Evolutionary conservation across 139 green algal genomes (phyloP).

Genomic region (Chlorella sorokiniana): DNA sequence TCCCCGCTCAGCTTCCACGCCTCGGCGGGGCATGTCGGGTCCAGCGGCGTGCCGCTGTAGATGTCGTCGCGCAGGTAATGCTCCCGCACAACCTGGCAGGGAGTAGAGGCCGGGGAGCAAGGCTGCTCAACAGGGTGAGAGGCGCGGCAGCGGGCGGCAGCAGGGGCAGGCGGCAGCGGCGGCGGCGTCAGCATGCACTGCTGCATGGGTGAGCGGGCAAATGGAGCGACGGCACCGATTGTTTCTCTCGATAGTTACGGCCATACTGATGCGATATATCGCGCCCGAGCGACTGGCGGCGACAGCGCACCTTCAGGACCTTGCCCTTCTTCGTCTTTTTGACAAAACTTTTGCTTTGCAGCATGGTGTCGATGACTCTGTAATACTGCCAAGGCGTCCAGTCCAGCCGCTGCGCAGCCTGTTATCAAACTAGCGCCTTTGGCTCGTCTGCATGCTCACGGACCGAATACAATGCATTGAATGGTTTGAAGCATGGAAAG

Average conservation of each 20-base stretch:
- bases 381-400: too few species aligned
- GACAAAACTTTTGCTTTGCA: slow-evolving; percentile 82
- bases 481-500: too few species aligned
- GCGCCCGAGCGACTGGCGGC: not conserved
- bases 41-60: slow-evolving; percentile 72
- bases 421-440: too few species aligned
- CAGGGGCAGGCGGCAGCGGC: not conserved
- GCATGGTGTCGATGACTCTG: slow-evolving; percentile 48
- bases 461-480: too few species aligned
- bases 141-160: not conserved
- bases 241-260: too few species aligned
- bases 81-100: slow-evolving; percentile 78
- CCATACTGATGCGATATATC: too few species aligned
- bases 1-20: slow-evolving; percentile 64
- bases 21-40: slow-evolving; percentile 66
- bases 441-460: too few species aligned
- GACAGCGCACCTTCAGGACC: slow-evolving; percentile 74
- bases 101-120: not conserved
- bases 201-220: not conserved
- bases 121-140: not conserved
- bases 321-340: slow-evolving; percentile 89
- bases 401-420: too few species aligned
- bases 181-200: not conserved
- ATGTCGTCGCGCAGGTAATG: slow-evolving; percentile 99
- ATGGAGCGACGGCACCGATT: too few species aligned